Percentiles rank a stretch among this genome's conserved stretches.
Evolutionary conservation across 768 basidiomycete species (phyloP).

Genomic region (Hypholoma fasciculare): DNA sequence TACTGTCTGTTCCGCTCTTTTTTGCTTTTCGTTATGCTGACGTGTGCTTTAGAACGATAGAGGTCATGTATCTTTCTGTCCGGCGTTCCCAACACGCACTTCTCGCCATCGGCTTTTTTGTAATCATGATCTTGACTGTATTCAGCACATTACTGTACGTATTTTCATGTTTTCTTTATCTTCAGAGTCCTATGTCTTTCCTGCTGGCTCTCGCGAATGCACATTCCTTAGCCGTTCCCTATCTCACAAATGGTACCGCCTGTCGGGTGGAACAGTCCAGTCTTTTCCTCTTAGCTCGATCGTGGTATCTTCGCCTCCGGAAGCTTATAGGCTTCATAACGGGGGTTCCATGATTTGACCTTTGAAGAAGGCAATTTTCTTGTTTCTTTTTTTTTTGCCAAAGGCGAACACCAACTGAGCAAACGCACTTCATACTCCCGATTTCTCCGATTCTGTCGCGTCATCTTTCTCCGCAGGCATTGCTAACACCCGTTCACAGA

Average conservation of each 20-base stretch:
- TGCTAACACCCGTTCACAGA: conserved; percentile 29
- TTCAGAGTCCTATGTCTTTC: neutral
- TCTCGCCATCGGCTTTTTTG: conserved; percentile 86
- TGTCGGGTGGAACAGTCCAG: too few species aligned
- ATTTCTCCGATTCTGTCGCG: neutral
- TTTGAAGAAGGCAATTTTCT: too few species aligned
- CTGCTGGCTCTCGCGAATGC: neutral
- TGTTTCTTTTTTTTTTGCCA: too few species aligned
- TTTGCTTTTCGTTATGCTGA: neutral
- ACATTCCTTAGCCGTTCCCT: neutral
- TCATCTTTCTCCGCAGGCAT: neutral
- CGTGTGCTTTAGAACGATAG: conserved; percentile 60
- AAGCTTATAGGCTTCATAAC: too few species aligned
- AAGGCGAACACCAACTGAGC: too few species aligned
- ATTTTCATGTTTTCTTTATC: neutral
- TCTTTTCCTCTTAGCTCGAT: too few species aligned
- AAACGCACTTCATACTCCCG: neutral
- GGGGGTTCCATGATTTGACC: too few species aligned
- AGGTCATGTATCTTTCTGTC: conserved; percentile 91
- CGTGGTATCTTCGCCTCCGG: too few species aligned
- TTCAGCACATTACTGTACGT: conserved; percentile 83
- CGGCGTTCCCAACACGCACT: conserved; percentile 83
- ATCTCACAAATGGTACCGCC: too few species aligned
- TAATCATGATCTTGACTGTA: conserved; percentile 82
- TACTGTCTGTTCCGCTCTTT: conserved; percentile 54